These are phyloP conservation scores for Suillus fuscotomentosus DNA, from an alignment of 768 basidiomycete species.

Conservation along the genomic window DNA sequence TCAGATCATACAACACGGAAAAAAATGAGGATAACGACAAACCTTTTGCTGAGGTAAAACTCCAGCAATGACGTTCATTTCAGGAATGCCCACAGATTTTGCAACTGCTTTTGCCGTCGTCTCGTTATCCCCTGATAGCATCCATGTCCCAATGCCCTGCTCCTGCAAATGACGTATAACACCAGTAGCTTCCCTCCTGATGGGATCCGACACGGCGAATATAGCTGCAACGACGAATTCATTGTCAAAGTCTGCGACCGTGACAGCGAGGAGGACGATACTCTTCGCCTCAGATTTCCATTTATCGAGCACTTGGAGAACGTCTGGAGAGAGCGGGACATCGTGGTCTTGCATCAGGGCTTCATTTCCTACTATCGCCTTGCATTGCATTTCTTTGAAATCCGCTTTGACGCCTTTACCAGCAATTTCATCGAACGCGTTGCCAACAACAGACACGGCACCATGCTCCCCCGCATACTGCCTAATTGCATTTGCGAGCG, in stretches of 20 bases:
- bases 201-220: slow-evolving; percentile 65
- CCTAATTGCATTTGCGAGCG: slow-evolving; percentile 59
- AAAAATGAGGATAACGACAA: not conserved
- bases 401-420: slow-evolving; percentile 62
- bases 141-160: slow-evolving; percentile 63
- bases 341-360: slow-evolving; percentile 57
- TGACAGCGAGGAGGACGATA: slow-evolving; percentile 58
- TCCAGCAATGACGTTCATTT: slow-evolving; percentile 69
- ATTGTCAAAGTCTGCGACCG: slow-evolving; percentile 5
- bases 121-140: slow-evolving; percentile 81
- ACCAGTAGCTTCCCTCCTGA: slow-evolving; percentile 54
- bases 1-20: slow-evolving; percentile 2
- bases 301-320: slow-evolving; percentile 33
- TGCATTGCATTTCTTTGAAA: slow-evolving; percentile 39
- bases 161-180: slow-evolving; percentile 55
- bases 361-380: slow-evolving; percentile 69
- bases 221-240: slow-evolving; percentile 40
- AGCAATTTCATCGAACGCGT: slow-evolving; percentile 54
- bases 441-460: slow-evolving; percentile 31
- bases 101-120: slow-evolving; percentile 73
- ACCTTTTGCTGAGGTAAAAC: slow-evolving; percentile 84
- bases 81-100: slow-evolving; percentile 59
- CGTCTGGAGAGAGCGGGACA: slow-evolving; percentile 28
- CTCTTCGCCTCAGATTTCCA: slow-evolving; percentile 75
- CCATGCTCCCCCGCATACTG: slow-evolving; percentile 40